These are phyloP conservation scores for Manihot esculenta DNA, from an alignment of 441 rosid genomes.

Conservation along the genomic window DNA sequence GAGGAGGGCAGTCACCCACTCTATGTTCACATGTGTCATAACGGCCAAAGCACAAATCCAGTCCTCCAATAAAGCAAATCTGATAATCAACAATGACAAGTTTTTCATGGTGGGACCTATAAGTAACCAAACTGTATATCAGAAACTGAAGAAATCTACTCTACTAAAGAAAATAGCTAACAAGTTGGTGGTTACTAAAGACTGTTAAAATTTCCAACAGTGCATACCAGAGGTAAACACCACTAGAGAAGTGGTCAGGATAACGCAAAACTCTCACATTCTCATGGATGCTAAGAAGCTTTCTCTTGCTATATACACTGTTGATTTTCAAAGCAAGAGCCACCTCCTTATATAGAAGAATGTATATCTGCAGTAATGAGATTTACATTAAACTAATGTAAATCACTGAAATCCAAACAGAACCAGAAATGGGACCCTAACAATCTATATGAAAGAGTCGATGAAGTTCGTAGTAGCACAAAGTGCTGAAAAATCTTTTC, in stretches of 20 bases:
- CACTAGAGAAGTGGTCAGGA: slow-evolving; percentile 95
- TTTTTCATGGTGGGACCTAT: slow-evolving; percentile 99
- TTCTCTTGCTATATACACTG: slow-evolving; percentile 94
- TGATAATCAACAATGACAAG: slow-evolving; percentile 90
- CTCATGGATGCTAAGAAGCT: slow-evolving; percentile 93
- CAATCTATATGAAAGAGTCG: background rate
- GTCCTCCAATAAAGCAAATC: slow-evolving; percentile 92
- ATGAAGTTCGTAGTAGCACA: background rate
- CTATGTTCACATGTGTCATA: slow-evolving; percentile 86
- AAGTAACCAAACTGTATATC: slow-evolving; percentile 32
- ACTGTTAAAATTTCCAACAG: slow-evolving; percentile 7
- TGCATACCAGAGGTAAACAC: slow-evolving; percentile 96
- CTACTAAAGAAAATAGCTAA: slow-evolving; percentile 15
- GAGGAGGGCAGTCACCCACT: slow-evolving; percentile 83
- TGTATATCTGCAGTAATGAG: slow-evolving; percentile 68
- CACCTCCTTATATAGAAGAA: slow-evolving; percentile 97
- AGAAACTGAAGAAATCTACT: slow-evolving; percentile 28
- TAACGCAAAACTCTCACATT: slow-evolving; percentile 95
- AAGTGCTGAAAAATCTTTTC: background rate
- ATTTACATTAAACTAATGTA: slow-evolving; percentile 15
- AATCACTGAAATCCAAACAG: slow-evolving; percentile 3
- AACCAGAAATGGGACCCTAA: background rate
- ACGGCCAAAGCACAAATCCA: slow-evolving; percentile 99
- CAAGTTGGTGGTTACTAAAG: background rate
- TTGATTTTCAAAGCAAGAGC: slow-evolving; percentile 97